A percentile compares a stretch with the other conserved stretches of the same genome.
Conservation (phyloP, 352 stramenopile genomes). For the Globisporangium paroecandrum region DNA sequence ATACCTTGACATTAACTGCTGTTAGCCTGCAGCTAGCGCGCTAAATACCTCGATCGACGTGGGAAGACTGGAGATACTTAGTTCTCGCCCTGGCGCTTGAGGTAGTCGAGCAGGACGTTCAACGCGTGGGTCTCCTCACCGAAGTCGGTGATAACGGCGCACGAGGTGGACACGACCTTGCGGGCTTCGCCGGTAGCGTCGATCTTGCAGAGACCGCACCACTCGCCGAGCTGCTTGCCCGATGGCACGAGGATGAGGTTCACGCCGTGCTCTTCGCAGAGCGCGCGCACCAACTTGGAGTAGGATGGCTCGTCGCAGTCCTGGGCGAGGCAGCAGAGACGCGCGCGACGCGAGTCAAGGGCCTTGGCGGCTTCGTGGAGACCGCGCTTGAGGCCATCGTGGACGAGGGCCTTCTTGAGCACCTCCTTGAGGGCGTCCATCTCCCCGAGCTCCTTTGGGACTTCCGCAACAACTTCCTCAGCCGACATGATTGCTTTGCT, state of each 20-base stretch:
- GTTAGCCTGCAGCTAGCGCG: constrained; percentile 14
- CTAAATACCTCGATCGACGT: constrained; percentile 24
- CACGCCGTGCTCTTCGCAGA: constrained; percentile 92
- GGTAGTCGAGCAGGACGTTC: constrained; percentile 98
- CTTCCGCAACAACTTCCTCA: constrained; percentile 92
- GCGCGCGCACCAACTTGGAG: constrained; percentile 98
- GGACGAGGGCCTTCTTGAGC: constrained; percentile 99
- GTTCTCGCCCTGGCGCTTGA: constrained; percentile 94
- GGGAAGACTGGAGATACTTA: constrained; percentile 34
- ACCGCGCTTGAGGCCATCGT: constrained; percentile 98
- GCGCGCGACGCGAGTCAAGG: constrained; percentile 96
- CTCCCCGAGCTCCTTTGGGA: constrained; percentile 93
- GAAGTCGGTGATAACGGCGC: constrained; percentile 99
- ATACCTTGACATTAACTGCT: constrained; percentile 9
- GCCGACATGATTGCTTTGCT: constrained; percentile 78
- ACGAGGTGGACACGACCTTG: constrained; percentile 98
- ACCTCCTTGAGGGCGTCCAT: constrained; percentile 98
- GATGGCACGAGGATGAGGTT: constrained; percentile 92
- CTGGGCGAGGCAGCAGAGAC: constrained; percentile 98
- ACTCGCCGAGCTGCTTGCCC: constrained; percentile 98
- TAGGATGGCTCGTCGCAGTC: constrained; percentile 99
- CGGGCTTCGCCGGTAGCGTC: constrained; percentile 95
- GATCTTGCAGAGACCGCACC: constrained; percentile 99
- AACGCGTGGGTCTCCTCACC: constrained; percentile 98
- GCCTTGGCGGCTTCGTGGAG: constrained; percentile 99